A percentile compares a stretch with the other conserved stretches of the same genome.
These are phyloP conservation scores for Gamsiella multidivaricata DNA, from an alignment of 192 early-diverging fungal species.

Conservation along the genomic window DNA sequence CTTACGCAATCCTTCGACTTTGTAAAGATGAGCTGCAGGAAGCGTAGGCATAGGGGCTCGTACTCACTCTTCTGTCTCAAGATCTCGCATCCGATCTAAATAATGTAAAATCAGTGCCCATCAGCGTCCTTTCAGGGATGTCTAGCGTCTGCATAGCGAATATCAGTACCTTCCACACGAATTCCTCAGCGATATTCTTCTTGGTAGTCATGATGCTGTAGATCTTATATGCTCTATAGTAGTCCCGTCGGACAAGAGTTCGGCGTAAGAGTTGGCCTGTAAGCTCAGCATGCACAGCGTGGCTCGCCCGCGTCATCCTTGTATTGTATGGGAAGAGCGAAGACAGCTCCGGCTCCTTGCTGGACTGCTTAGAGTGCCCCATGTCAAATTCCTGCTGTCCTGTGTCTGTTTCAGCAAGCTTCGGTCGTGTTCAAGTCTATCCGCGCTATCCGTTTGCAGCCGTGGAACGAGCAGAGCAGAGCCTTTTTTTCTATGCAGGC, in stretches of 20 bases:
- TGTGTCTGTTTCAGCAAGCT: not conserved
- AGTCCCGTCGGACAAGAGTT: constrained; percentile 22
- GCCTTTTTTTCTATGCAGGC: too few species aligned
- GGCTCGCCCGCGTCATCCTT: not conserved
- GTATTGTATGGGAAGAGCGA: constrained; percentile 10
- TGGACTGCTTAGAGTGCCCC: not conserved
- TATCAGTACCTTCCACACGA: constrained; percentile 39
- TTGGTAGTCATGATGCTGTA: constrained; percentile 9
- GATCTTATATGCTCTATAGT: constrained; percentile 26
- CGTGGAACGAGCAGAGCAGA: too few species aligned
- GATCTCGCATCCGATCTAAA: constrained; percentile 43
- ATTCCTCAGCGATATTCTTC: not conserved
- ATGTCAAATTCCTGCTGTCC: not conserved
- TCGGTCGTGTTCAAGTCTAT: too few species aligned
- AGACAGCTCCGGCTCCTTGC: not conserved
- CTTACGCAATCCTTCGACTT: constrained; percentile 30
- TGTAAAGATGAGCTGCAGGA: constrained; percentile 22
- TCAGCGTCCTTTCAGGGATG: too few species aligned
- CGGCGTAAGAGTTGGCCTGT: constrained; percentile 17
- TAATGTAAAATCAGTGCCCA: too few species aligned
- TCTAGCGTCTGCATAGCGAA: too few species aligned
- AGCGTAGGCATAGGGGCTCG: constrained; percentile 30
- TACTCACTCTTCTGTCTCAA: constrained; percentile 28
- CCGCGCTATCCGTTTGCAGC: too few species aligned
- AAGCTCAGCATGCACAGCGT: constrained; percentile 18